A percentile compares a stretch with the other conserved stretches of the same genome.
Evolutionary conservation across 148 eudicot species (phyloP).

Genomic region (Pouteria glomerata): DNA sequence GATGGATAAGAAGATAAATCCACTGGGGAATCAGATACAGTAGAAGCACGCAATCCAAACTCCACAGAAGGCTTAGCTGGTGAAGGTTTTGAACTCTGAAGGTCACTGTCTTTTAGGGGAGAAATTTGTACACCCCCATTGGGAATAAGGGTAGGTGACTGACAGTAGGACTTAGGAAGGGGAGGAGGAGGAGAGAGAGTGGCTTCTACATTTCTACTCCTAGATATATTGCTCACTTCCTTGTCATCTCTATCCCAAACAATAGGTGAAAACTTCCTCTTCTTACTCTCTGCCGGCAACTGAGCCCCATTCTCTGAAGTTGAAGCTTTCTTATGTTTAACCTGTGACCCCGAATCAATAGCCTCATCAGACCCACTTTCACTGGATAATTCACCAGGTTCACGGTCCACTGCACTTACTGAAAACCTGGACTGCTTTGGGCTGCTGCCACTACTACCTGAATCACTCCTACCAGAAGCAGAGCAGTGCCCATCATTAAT

Average conservation of each 20-base stretch:
- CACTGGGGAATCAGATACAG: slow-evolving; percentile 25
- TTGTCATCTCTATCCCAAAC: slow-evolving; percentile 91
- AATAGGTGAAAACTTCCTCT: slow-evolving; percentile 88
- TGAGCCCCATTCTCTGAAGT: slow-evolving; percentile 36
- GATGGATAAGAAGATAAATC: slow-evolving; percentile 26
- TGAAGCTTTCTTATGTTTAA: slow-evolving; percentile 20
- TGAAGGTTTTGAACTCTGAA: slow-evolving; percentile 21
- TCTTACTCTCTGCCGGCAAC: slow-evolving; percentile 38
- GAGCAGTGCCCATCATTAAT: slow-evolving; percentile 47
- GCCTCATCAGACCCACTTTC: slow-evolving; percentile 86
- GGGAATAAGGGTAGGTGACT: slow-evolving; percentile 21
- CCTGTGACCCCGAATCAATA: slow-evolving; percentile 36
- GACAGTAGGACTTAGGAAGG: slow-evolving; percentile 26
- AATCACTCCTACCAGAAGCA: slow-evolving; percentile 61
- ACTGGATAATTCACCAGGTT: slow-evolving; percentile 92
- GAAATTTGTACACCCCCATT: slow-evolving; percentile 26
- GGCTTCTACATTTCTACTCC: slow-evolving; percentile 17
- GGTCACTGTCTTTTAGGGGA: slow-evolving; percentile 14
- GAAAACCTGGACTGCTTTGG: slow-evolving; percentile 34
- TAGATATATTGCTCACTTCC: slow-evolving; percentile 35
- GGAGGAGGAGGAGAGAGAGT: slow-evolving; percentile 38
- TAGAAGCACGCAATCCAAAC: slow-evolving; percentile 16
- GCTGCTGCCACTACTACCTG: slow-evolving; percentile 56
- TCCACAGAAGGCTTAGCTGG: slow-evolving; percentile 21
- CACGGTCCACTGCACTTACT: slow-evolving; percentile 45